Conservation (phyloP, 352 stramenopile genomes). For the Globisporangium middletonii region DNA sequence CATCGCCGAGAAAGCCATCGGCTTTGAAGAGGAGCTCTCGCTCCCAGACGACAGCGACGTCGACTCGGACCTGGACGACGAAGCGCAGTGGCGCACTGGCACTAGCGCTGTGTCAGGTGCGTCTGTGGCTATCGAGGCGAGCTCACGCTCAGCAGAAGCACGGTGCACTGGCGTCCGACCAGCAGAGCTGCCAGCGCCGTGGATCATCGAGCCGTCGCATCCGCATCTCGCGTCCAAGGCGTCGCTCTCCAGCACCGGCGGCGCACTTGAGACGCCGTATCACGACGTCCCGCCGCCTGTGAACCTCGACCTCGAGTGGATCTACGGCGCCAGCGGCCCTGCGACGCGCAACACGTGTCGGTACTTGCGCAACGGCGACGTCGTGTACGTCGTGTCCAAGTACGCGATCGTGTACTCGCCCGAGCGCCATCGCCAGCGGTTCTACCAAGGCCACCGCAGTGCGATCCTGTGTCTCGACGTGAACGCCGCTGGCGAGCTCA, state of each 20-base stretch:
- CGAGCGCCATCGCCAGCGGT: slow-evolving; percentile 51
- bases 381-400: slow-evolving; percentile 70
- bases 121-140: neutral
- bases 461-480: slow-evolving; percentile 61
- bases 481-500: slow-evolving; percentile 46
- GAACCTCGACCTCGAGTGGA: slow-evolving; percentile 70
- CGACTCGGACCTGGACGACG: slow-evolving; percentile 68
- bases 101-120: too few species aligned
- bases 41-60: slow-evolving; percentile 62
- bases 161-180: neutral
- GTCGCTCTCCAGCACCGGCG: slow-evolving; percentile 1
- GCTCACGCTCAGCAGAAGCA: neutral
- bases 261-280: neutral
- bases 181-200: slow-evolving; percentile 28
- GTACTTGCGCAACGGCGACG: slow-evolving; percentile 44
- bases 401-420: slow-evolving; percentile 72
- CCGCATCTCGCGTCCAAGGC: slow-evolving; percentile 1
- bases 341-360: slow-evolving; percentile 41
- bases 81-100: slow-evolving; percentile 15
- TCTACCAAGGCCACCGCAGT: slow-evolving; percentile 58
- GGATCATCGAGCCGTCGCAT: slow-evolving; percentile 41
- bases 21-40: slow-evolving; percentile 54
- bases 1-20: slow-evolving; percentile 61
- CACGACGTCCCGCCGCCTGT: slow-evolving; percentile 40
- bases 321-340: slow-evolving; percentile 58